Percentiles rank a stretch among this genome's conserved stretches.
These are phyloP conservation scores for Pleodorina starrii DNA, from an alignment of 139 green algal genomes.

Conservation along the genomic window DNA sequence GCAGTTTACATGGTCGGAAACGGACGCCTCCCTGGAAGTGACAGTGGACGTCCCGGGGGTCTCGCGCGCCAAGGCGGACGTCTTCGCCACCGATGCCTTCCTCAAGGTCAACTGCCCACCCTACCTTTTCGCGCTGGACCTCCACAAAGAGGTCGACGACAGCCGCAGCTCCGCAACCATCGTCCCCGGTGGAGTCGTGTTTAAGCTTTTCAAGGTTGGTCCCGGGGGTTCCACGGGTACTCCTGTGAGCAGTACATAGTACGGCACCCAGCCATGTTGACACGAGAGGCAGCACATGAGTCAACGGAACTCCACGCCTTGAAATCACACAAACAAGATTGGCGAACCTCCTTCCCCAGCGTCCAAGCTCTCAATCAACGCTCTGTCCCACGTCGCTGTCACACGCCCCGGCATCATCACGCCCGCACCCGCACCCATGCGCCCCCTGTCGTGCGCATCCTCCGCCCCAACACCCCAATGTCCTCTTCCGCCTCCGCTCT, in stretches of 20 bases:
- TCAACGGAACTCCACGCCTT: neutral
- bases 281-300: no score
- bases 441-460: no score
- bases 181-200: constrained; percentile 19
- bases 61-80: constrained; percentile 61
- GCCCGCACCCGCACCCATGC: no score
- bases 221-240: neutral
- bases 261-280: no score
- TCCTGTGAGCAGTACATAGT: no score
- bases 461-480: no score
- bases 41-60: constrained; percentile 63
- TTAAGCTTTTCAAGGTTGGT: constrained; percentile 65
- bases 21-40: constrained; percentile 59
- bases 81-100: constrained; percentile 72
- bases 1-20: constrained; percentile 70
- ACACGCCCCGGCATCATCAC: no score
- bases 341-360: no score
- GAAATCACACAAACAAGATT: neutral
- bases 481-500: neutral
- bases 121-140: constrained; percentile 79
- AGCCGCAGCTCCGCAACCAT: constrained; percentile 61
- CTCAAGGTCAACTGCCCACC: constrained; percentile 77
- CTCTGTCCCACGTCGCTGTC: no score
- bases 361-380: no score
- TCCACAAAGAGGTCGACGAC: constrained; percentile 67